Percentiles rank a stretch among this genome's conserved stretches.
Conservation (phyloP, 306 rosid genomes). For the Begonia loranthoides region DNA sequence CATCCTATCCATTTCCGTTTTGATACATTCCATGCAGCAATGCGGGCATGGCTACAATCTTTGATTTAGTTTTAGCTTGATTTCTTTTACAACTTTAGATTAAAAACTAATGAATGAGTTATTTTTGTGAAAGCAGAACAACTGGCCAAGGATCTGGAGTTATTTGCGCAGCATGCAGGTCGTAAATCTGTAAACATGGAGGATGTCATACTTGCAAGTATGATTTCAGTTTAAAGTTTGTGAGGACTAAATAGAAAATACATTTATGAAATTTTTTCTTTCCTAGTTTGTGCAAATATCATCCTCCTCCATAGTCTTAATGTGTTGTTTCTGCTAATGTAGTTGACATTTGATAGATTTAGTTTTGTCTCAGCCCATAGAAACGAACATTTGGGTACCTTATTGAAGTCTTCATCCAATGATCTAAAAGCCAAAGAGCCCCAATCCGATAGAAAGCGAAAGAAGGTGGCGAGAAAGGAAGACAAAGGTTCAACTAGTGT, state of each 20-base stretch:
- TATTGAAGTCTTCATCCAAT: slow-evolving; percentile 46
- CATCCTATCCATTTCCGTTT: no score
- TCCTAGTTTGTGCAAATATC: background rate
- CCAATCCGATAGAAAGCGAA: slow-evolving; percentile 66
- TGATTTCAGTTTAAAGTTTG: background rate
- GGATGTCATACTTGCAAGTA: slow-evolving; percentile 79
- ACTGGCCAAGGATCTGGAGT: slow-evolving; percentile 70
- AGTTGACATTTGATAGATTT: background rate
- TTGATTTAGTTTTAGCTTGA: background rate
- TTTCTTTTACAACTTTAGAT: background rate
- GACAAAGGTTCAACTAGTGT: slow-evolving; percentile 20
- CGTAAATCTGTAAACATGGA: slow-evolving; percentile 76
- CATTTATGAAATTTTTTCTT: no score
- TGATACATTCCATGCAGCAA: background rate
- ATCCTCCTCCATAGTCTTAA: background rate
- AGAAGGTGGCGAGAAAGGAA: slow-evolving; percentile 41
- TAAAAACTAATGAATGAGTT: slow-evolving; percentile 1
- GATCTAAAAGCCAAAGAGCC: slow-evolving; percentile 71
- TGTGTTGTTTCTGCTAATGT: no score
- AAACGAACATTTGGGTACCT: slow-evolving; percentile 55
- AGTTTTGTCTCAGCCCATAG: slow-evolving; percentile 57
- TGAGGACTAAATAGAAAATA: no score
- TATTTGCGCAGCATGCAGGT: slow-evolving; percentile 75
- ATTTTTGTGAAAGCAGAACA: slow-evolving; percentile 34
- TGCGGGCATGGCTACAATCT: background rate